Evolutionary conservation across 371 early-diverging fungal species (phyloP), one percentile per base, ranked within the genome.

Genomic region (Actinomucor elegans): DNA sequence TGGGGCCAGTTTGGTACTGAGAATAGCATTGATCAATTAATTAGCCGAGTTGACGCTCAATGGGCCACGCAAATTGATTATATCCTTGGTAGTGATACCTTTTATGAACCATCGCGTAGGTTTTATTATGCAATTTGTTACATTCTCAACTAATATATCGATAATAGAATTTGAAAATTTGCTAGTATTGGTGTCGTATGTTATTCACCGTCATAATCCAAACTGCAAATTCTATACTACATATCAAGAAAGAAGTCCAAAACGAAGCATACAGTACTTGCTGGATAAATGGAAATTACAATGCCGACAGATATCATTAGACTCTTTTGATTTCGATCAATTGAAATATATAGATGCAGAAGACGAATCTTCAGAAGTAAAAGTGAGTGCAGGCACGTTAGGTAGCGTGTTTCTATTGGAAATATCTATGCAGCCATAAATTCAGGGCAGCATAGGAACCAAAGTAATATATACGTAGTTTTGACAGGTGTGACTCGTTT

Each of bases 191-290:
- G 65, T 77, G 2, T 61, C 80, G 0, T 79, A 64, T 51, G 60
- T 80, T 21, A 69, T 83, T 26, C 68, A 75, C 21, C 63, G 66
- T 2, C 77, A 80, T 43, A 79, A 83, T 40, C 64, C 59, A n/a
- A 46, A 71, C 1, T 76, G 79, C 31, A 65, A 53, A 20, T 80
- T 83, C 31, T 54, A 76, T 21, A 80, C 83, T 1, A 66, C 79
- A 1, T 82, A 83, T 45, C 83, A 83, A 55, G 76, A 83, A 49
- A 51, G 83, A 50, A 82, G 80, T 36, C 66, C 83, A 17, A 83
- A 83, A 38, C 68, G 83, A 26, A 76, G 73, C 21, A 77, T 83
- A 10, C 77, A 79, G 31, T 70, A 71, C 29, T 40, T 83, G 17
- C 56, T 83, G 5, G 71, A 76, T 35, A 80, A 79, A 44, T 83